Evolutionary conservation across 805 yeast species (phyloP).

Genomic region (Myxozyma lipomycoides): DNA sequence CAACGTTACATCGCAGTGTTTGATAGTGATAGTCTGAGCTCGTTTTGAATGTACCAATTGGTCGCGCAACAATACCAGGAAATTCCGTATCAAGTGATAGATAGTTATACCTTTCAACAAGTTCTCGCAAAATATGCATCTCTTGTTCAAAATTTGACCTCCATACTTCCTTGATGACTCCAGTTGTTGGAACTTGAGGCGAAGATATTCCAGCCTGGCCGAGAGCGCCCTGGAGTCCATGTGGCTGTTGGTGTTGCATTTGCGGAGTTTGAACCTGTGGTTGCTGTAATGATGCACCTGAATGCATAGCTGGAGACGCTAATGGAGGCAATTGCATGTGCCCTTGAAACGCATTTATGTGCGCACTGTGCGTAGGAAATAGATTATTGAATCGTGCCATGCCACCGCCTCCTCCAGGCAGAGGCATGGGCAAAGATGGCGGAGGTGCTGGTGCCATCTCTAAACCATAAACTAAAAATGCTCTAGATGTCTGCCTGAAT

Average conservation of each 20-base stretch:
- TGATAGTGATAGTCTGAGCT: conserved; percentile 94
- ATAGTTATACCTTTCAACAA: conserved; percentile 39
- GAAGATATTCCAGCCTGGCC: conserved; percentile 16
- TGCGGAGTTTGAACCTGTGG: conserved; percentile 28
- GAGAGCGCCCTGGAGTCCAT: conserved; percentile 24
- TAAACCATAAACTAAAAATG: too few species aligned
- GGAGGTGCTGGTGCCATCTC: conserved; percentile 2
- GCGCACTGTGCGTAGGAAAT: conserved; percentile 5
- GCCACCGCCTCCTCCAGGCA: conserved; percentile 6
- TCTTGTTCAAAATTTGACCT: conserved; percentile 41
- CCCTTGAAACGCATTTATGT: conserved; percentile 3
- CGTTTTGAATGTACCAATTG: conserved; percentile 87
- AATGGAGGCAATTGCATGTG: conserved; percentile 3
- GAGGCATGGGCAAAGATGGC: conserved; percentile 9
- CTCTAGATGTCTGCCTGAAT: too few species aligned
- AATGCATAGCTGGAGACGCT: conserved; percentile 1
- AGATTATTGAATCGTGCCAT: conserved; percentile 9
- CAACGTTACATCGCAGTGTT: conserved; percentile 87
- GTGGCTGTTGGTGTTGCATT: conserved; percentile 21
- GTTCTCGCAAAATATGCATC: conserved; percentile 39
- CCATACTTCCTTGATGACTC: conserved; percentile 41
- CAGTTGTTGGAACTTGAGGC: conserved; percentile 19
- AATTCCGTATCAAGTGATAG: conserved; percentile 70
- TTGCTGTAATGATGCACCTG: conserved; percentile 1
- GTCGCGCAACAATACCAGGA: conserved; percentile 94